Percentiles rank a stretch among this genome's conserved stretches.
phyloP scores from a whole-genome alignment of 352 stramenopile species.

The Halophytophthora batemanensis region DNA sequence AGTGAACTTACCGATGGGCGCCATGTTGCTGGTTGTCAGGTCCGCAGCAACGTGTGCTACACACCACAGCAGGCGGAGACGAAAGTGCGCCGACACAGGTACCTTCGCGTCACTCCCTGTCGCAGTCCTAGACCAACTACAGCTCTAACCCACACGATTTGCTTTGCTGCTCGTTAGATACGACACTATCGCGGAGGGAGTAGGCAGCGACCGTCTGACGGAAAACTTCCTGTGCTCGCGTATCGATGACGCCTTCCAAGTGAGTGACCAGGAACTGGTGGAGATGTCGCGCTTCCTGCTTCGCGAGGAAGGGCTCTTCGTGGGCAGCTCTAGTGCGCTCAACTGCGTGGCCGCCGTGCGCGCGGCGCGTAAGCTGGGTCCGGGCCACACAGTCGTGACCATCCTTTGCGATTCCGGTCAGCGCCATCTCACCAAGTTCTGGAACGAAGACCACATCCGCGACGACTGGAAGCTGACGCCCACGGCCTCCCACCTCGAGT shows the following conservation, averaged over 20 bases:
- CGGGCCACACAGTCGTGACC: conserved; percentile 82
- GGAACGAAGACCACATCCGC: conserved; percentile 73
- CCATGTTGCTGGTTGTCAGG: conserved; percentile 31
- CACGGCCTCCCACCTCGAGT: conserved; percentile 56
- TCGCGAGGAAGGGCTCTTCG: conserved; percentile 94
- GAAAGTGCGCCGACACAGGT: conserved; percentile 89
- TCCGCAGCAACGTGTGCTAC: conserved; percentile 95
- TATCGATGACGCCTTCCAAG: conserved; percentile 86
- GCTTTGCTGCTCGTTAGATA: conserved; percentile 90
- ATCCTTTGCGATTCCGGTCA: conserved; percentile 89
- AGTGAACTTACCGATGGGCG: no score
- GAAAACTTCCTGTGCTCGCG: conserved; percentile 93
- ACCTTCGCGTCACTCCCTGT: not conserved
- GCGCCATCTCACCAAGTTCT: conserved; percentile 89
- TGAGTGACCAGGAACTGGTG: conserved; percentile 95
- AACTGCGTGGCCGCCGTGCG: conserved; percentile 85
- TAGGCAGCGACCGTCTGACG: conserved; percentile 97
- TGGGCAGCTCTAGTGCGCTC: conserved; percentile 86
- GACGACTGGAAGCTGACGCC: conserved; percentile 64
- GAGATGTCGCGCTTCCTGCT: conserved; percentile 97
- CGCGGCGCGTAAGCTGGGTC: conserved; percentile 66
- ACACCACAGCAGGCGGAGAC: conserved; percentile 92
- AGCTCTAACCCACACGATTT: no score
- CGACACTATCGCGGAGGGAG: conserved; percentile 97
- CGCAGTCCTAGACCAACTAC: not conserved